Evolutionary conservation across 2,329 filamentous ascomycete species (phyloP).

Genomic region (Colletotrichum magnum): DNA sequence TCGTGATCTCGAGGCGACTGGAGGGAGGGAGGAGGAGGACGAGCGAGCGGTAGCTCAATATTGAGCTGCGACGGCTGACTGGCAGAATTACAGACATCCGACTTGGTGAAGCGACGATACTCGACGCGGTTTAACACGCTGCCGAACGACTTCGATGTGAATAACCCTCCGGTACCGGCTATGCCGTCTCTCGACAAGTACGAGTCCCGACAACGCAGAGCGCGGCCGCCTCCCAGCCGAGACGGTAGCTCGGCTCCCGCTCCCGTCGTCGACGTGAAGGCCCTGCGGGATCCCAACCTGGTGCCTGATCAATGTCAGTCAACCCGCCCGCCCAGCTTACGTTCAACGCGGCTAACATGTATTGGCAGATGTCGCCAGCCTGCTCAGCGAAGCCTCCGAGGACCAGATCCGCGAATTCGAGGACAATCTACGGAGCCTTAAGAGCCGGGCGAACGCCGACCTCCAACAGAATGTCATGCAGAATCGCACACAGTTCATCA

Average conservation of each 20-base stretch:
- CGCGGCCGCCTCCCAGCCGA: constrained; percentile 68
- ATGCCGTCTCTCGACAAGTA: constrained; percentile 74
- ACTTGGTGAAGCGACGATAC: constrained; percentile 94
- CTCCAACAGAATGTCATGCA: constrained; percentile 97
- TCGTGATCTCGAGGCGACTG: neutral
- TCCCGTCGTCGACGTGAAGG: constrained; percentile 81
- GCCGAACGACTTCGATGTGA: constrained; percentile 77
- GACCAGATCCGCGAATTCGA: constrained; percentile 89
- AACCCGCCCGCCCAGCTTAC: neutral
- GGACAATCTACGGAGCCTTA: constrained; percentile 80
- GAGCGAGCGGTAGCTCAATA: neutral
- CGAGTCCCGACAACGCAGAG: constrained; percentile 61
- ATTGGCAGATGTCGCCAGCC: constrained; percentile 71
- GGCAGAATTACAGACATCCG: constrained; percentile 68
- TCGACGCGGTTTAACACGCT: constrained; percentile 91
- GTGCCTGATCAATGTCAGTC: constrained; percentile 82
- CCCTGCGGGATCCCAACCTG: constrained; percentile 84
- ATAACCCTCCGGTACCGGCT: constrained; percentile 80
- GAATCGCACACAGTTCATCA: constrained; percentile 98
- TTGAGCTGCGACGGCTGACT: constrained; percentile 9
- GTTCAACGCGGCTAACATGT: constrained; percentile 33
- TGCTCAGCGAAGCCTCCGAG: constrained; percentile 88
- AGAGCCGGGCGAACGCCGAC: constrained; percentile 83
- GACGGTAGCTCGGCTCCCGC: constrained; percentile 64
- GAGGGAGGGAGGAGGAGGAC: neutral